Conservation (phyloP, 140 eudicot species). For the Oenanthe javanica region DNA sequence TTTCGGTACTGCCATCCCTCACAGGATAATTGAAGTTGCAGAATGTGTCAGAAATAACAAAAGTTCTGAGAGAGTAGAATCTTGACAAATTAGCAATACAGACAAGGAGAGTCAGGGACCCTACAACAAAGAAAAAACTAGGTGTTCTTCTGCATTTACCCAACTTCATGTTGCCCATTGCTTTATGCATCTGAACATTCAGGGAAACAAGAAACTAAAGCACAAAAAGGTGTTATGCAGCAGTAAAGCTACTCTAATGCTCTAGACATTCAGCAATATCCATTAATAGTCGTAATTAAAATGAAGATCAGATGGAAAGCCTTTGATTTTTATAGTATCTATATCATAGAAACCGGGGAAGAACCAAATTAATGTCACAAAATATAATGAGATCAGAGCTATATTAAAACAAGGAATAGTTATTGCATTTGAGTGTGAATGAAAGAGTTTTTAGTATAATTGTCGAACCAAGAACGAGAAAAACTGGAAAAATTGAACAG, state of each 20-base stretch:
- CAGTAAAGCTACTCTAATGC: neutral
- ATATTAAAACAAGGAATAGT: neutral
- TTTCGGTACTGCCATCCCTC: constrained; percentile 3
- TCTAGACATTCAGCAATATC: neutral
- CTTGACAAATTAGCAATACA: constrained; percentile 38
- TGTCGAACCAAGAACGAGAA: neutral
- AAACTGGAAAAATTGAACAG: neutral
- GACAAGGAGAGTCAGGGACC: constrained; percentile 32
- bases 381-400: neutral
- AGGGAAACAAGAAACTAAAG: neutral
- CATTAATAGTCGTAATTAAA: neutral
- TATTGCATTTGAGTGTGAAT: neutral
- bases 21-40: constrained; percentile 24
- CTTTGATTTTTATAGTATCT: neutral
- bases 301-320: neutral
- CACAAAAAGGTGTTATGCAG: neutral
- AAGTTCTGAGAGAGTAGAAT: constrained; percentile 46
- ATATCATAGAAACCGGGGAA: neutral
- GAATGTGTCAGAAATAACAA: constrained; percentile 26
- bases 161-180: constrained; percentile 23
- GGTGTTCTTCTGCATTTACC: constrained; percentile 31
- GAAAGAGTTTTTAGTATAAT: neutral
- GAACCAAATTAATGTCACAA: neutral
- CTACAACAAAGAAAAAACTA: constrained; percentile 30
- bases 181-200: constrained; percentile 12